Evolutionary conservation across 768 basidiomycete genomes (phyloP).

Genomic region (Lactarius quietus): DNA sequence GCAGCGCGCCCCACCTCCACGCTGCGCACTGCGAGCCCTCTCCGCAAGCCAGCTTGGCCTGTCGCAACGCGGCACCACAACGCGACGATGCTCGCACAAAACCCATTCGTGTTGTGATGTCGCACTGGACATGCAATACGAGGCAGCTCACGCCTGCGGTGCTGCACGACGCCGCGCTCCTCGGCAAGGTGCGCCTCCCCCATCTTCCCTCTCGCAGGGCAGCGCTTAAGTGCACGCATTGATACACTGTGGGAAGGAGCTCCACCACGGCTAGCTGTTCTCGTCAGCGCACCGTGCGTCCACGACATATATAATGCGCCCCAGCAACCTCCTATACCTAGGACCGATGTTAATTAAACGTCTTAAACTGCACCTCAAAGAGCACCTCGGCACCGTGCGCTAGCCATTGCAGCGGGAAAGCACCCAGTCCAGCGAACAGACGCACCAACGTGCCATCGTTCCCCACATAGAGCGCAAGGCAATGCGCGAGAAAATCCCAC

Average conservation of each 20-base stretch:
- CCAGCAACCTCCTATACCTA: too few species aligned
- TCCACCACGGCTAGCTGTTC: conserved; percentile 41
- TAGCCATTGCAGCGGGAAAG: too few species aligned
- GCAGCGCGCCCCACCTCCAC: conserved; percentile 48
- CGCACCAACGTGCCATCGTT: too few species aligned
- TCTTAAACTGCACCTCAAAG: too few species aligned
- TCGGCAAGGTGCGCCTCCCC: conserved; percentile 39
- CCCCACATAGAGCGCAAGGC: too few species aligned
- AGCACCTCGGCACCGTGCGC: too few species aligned
- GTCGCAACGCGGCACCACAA: conserved; percentile 47
- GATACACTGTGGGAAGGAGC: conserved; percentile 50
- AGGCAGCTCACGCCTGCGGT: conserved; percentile 46
- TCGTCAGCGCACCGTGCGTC: too few species aligned
- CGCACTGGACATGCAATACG: conserved; percentile 47
- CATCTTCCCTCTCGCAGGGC: too few species aligned
- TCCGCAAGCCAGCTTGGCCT: conserved; percentile 19
- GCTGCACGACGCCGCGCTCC: conserved; percentile 41
- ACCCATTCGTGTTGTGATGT: conserved; percentile 44
- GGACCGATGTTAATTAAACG: too few species aligned
- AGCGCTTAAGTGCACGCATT: neutral
- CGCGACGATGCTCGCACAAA: conserved; percentile 38
- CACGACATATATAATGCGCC: too few species aligned
- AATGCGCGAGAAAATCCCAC: too few species aligned
- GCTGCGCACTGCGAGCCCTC: conserved; percentile 37
- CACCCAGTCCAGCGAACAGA: too few species aligned